Conservation (phyloP, 225 moss, liverwort and hornwort species). For the Polytrichum formosum region DNA sequence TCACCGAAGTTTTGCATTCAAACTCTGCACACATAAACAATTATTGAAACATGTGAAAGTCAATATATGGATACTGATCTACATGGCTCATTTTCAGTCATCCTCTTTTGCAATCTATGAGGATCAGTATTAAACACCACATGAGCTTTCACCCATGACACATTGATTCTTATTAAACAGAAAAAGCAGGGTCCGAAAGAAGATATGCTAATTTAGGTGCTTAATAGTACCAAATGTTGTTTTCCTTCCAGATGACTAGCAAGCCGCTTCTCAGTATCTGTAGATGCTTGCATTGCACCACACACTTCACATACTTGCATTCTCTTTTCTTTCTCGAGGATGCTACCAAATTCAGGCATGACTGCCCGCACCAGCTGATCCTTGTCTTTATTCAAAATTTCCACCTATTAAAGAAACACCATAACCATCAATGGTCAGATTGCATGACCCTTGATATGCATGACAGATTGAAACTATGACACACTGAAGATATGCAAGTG, state of each 20-base stretch:
- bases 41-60: too few relatives aligned
- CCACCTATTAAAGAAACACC: constrained; percentile 50
- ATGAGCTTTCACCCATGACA: too few relatives aligned
- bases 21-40: too few relatives aligned
- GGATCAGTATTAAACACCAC: too few relatives aligned
- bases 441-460: background rate
- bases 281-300: constrained; percentile 99
- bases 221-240: constrained; percentile 75
- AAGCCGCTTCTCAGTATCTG: constrained; percentile 92
- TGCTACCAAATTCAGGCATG: constrained; percentile 93
- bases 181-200: background rate
- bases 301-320: constrained; percentile 99
- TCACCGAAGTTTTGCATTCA: too few relatives aligned
- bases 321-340: constrained; percentile 93
- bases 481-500: constrained; percentile 1
- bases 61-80: too few relatives aligned
- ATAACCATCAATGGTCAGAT: background rate
- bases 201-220: background rate
- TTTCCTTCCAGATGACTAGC: constrained; percentile 97
- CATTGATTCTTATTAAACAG: too few relatives aligned
- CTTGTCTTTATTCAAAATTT: constrained; percentile 80
- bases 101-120: too few relatives aligned
- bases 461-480: background rate
- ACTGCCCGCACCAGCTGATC: constrained; percentile 87
- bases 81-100: too few relatives aligned